Evolutionary conservation across 768 basidiomycete species (phyloP).

Genomic region (Termitomyces sp.): DNA sequence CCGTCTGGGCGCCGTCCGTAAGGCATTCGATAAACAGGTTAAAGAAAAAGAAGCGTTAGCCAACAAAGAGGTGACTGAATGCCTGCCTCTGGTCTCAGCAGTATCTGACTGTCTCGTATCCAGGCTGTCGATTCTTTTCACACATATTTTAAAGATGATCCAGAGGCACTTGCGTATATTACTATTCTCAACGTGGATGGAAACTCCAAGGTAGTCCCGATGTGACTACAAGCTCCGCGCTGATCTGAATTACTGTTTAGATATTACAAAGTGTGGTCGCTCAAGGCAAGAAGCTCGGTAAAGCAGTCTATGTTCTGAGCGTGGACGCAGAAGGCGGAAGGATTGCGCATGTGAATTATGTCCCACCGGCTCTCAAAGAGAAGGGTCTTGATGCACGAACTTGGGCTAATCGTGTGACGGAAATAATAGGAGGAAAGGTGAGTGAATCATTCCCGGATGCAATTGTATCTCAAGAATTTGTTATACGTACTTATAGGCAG

Average conservation of each 20-base stretch:
- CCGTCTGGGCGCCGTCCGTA: slow-evolving; percentile 64
- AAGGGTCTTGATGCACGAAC: slow-evolving; percentile 76
- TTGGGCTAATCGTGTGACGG: slow-evolving; percentile 83
- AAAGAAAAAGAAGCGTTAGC: slow-evolving; percentile 79
- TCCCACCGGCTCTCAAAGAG: slow-evolving; percentile 55
- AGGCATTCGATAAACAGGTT: slow-evolving; percentile 78
- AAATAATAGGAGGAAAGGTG: slow-evolving; percentile 90
- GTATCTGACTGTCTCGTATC: not conserved
- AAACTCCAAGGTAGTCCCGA: slow-evolving; percentile 69
- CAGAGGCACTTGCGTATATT: slow-evolving; percentile 66
- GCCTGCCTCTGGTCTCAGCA: not conserved
- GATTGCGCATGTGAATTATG: slow-evolving; percentile 84
- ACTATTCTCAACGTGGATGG: slow-evolving; percentile 73
- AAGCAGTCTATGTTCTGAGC: slow-evolving; percentile 88
- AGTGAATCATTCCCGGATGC: slow-evolving; percentile 12
- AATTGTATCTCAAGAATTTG: not conserved
- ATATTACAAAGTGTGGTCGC: slow-evolving; percentile 71
- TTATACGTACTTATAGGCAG: slow-evolving; percentile 53
- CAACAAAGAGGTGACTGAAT: slow-evolving; percentile 65
- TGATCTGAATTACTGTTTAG: slow-evolving; percentile 32
- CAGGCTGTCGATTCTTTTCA: slow-evolving; percentile 71
- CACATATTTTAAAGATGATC: slow-evolving; percentile 75
- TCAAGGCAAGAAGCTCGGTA: slow-evolving; percentile 78
- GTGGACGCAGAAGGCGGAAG: slow-evolving; percentile 65
- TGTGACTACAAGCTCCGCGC: not conserved